Base-by-base conservation (phyloP, 1,139 yeast genomes). In the Candida tetrigidarum region DNA sequence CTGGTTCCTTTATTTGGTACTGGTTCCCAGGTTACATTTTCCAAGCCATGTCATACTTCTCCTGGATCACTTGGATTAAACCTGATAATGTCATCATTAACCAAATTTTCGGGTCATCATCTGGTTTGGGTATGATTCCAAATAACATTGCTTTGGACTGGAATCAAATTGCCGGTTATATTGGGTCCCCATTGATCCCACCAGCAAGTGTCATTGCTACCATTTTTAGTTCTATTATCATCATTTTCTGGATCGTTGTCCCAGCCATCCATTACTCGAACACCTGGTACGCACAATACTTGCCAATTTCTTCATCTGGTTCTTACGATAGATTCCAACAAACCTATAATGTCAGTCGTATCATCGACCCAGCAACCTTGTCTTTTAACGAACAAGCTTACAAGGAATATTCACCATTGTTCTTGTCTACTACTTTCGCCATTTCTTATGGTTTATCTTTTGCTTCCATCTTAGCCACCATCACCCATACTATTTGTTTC, bases 51-150 rank as follows among this genome's bases (percentile, higher is more conserved):
- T 63, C 69, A 2, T 59, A 66, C 47, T 66, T 68, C 50, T 62
- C 66, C 15, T 70, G 72, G 69, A 62, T 70, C 32, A 66, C 71
- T 32, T 73, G 80, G 76, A 73, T 74, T 36, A 62, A 54, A 29
- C 76, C 76, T 52, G 47, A 58, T 34, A 71, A 67, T 53, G 78
- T 79, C 33, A 75, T 76, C 27, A 71, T 84, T 37, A 80, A 81
- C 61, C 86, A 83, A 60, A 63, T 85, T 38, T 83, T 83, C 57
- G 88, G 90, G 42, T 68, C 79, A 25, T 52, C 68, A 12, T 67
- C 82, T 10, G 89, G 89, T 12, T 68, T 83, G 47, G 90, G 88
- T 22, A 60, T 83, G 60, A 64, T 83, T 57, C 91, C 91, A 19
- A 54, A 54, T 30, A 50, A 44, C 20, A 59, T 80, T 43, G 67